phyloP scores from a whole-genome alignment of 768 basidiomycete genomes.

The Psilocybe subaeruginosa region DNA sequence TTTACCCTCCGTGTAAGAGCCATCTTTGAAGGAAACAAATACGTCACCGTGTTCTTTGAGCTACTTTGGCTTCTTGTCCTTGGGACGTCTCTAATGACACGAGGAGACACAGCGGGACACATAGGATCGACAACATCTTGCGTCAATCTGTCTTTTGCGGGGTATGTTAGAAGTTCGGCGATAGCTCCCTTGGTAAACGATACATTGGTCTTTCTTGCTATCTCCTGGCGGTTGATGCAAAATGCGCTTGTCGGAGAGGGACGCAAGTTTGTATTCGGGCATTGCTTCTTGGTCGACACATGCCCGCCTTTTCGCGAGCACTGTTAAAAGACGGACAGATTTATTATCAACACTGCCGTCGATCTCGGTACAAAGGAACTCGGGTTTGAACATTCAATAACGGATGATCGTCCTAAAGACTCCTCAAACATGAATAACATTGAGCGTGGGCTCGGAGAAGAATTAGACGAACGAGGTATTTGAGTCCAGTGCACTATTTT shows the following conservation, averaged over 20 bases:
- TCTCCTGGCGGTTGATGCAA: constrained; percentile 29
- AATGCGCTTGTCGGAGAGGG: constrained; percentile 11
- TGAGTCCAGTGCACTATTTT: too few species aligned
- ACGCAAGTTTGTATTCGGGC: constrained; percentile 10
- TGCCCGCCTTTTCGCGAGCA: constrained; percentile 26
- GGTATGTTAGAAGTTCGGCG: constrained; percentile 18
- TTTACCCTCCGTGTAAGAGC: constrained; percentile 30
- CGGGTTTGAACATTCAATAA: too few species aligned
- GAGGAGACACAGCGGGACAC: constrained; percentile 15
- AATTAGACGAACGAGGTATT: too few species aligned
- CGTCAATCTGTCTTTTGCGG: constrained; percentile 16
- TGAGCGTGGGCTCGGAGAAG: too few species aligned
- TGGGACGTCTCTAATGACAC: constrained; percentile 22
- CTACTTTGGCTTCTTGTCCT: constrained; percentile 32
- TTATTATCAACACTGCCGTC: background rate
- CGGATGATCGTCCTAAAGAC: too few species aligned
- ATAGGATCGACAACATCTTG: constrained; percentile 28
- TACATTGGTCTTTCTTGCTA: constrained; percentile 32
- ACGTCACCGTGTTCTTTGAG: constrained; percentile 25
- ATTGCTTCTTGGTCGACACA: constrained; percentile 20
- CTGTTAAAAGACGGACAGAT: constrained; percentile 19
- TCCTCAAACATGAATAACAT: too few species aligned
- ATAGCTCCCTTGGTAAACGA: constrained; percentile 29
- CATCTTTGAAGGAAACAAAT: constrained; percentile 22
- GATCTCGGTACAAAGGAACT: too few species aligned